phyloP scores from a whole-genome alignment of 169 alveolate genomes.

The Cryptosporidium tyzzeri region DNA sequence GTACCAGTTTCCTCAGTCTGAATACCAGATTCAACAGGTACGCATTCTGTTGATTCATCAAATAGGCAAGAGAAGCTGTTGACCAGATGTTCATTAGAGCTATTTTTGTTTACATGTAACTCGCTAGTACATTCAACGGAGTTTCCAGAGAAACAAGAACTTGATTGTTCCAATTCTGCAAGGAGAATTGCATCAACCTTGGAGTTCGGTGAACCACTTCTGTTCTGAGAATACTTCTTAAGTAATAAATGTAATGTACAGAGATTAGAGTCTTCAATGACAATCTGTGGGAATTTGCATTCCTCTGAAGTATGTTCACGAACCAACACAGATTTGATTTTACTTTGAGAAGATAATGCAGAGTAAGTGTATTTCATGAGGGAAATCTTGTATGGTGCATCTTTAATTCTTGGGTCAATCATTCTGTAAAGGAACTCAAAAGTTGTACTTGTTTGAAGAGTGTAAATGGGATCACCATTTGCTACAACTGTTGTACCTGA shows the following conservation, averaged over 20 bases:
- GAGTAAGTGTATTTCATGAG: slow-evolving; percentile 1
- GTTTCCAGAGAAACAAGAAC: not conserved
- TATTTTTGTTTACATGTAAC: not conserved
- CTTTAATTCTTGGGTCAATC: not conserved
- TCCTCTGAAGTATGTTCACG: not conserved
- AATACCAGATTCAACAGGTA: too few relatives aligned
- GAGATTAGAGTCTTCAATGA: not conserved
- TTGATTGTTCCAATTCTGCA: not conserved
- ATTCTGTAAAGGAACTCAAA: slow-evolving; percentile 30
- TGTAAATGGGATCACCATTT: slow-evolving; percentile 1
- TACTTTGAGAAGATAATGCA: not conserved
- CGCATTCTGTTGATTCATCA: not conserved
- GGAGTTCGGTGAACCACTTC: not conserved
- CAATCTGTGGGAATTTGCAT: slow-evolving; percentile 6
- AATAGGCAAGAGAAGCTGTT: not conserved
- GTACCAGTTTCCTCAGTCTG: not conserved
- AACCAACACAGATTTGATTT: not conserved
- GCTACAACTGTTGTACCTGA: not conserved
- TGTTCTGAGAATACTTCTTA: not conserved
- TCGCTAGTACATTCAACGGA: not conserved
- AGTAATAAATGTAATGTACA: not conserved
- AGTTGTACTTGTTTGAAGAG: not conserved
- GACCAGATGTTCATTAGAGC: not conserved
- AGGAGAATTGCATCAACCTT: not conserved
- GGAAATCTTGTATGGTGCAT: not conserved